Conservation (phyloP, 352 stramenopile species). For the Pythium rhizo-oryzae region DNA sequence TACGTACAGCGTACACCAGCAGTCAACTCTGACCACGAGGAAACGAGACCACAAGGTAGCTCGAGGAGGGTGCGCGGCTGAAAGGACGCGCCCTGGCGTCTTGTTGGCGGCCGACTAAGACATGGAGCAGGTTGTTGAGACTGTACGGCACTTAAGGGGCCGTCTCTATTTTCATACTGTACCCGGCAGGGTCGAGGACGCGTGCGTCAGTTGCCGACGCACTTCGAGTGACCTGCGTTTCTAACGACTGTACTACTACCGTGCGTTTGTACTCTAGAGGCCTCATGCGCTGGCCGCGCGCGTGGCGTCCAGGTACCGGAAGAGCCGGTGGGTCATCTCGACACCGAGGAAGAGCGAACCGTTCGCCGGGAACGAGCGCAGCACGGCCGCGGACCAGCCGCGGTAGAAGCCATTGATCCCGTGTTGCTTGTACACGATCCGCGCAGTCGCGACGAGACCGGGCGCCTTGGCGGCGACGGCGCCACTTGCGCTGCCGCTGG, state of each 20-base stretch:
- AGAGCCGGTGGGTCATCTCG: constrained; percentile 85
- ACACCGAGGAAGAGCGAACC: constrained; percentile 89
- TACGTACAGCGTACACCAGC: constrained; percentile 5
- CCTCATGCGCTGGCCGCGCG: constrained; percentile 19
- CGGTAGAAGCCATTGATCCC: constrained; percentile 85
- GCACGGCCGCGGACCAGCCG: constrained; percentile 81
- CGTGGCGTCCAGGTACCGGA: constrained; percentile 57
- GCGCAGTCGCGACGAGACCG: constrained; percentile 50
- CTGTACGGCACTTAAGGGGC: too few species aligned
- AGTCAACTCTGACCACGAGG: background rate
- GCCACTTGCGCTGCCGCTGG: background rate
- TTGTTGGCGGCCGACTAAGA: too few species aligned
- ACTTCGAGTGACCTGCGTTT: too few species aligned
- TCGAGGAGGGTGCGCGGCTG: too few species aligned
- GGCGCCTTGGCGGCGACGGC: constrained; percentile 20
- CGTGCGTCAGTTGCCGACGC: background rate
- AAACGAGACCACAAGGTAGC: too few species aligned
- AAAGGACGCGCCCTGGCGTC: too few species aligned
- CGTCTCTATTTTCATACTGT: too few species aligned
- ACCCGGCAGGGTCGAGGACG: too few species aligned
- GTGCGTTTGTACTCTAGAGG: background rate
- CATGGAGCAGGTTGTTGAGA: too few species aligned
- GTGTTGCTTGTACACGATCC: constrained; percentile 61
- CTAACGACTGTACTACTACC: too few species aligned
- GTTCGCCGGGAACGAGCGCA: constrained; percentile 89